Evolutionary conservation across 352 stramenopile genomes (phyloP), one percentile per base, ranked within the genome.

Genomic region (Saprolegnia parasitica): DNA sequence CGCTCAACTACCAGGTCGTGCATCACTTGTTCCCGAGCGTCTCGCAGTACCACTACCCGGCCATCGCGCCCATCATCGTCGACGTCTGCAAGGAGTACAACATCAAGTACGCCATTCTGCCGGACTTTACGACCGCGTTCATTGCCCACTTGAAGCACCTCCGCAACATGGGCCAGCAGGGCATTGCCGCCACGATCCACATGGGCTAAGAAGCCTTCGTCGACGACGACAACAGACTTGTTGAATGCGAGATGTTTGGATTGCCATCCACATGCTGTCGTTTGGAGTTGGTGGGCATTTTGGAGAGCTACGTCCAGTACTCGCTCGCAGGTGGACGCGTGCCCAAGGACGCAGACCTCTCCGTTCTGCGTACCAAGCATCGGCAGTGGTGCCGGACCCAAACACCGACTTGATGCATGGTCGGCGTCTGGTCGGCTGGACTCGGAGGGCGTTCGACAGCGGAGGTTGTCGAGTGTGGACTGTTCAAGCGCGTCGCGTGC

Each of bases 1-100:
- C 88, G 68, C 82, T 99, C 20, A 99, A 99, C 81, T 98, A 99
- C 76, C 96, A 99, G 76, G 92, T 98, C 72, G 96, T 97, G 70
- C 86, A 95, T 77, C 87, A 95, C 77, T 74, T 95, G 54, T 95
- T 92, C 91, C 97, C 84, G 65, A 96, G 83, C 62, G 95, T 82
- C 93, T 97, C 90, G 86, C 96, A 80, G 79, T 96, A 96, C 61
- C 93, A 98, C 75, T 97, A 98, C 79, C 88, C 86, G 5, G 76
- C 81, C 39, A 97, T 98, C 72, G 87, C 91, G 35, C 91, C 95
- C 68, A 96, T 98, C 76, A 96, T 98, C 65, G 81, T 93, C 42
- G 81, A 92, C 37, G 89, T 96, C 40, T 98, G 93, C 80, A 84
- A 91, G 73, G 95, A 98, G 79, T 95, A 97, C 81, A 94, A 95